Conservation (phyloP, 148 eudicot species). For the Chenopodium album region DNA sequence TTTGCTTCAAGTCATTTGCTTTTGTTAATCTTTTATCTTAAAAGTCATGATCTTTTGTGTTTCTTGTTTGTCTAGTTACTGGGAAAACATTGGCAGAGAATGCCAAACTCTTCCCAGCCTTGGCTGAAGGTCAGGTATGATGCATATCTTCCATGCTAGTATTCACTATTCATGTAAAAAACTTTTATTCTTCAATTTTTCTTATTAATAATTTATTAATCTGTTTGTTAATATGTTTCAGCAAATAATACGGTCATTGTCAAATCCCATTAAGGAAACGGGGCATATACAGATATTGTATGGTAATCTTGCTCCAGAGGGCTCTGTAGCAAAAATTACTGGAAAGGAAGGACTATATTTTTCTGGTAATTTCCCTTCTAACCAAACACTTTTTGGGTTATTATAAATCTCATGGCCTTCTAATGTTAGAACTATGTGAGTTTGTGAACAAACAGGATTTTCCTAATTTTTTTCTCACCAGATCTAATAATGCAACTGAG, state of each 20-base stretch:
- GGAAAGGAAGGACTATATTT: slow-evolving; percentile 96
- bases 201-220: neutral
- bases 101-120: slow-evolving; percentile 79
- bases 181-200: neutral
- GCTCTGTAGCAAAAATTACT: slow-evolving; percentile 94
- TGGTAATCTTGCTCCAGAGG: slow-evolving; percentile 97
- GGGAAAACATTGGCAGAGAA: slow-evolving; percentile 94
- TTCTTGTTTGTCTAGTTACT: slow-evolving; percentile 53
- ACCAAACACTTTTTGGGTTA: neutral
- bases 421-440: neutral
- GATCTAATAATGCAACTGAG: neutral
- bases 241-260: slow-evolving; percentile 83
- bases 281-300: slow-evolving; percentile 92
- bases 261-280: slow-evolving; percentile 87
- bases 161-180: neutral
- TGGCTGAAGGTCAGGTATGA: slow-evolving; percentile 93
- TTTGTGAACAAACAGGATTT: neutral
- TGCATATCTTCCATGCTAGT: neutral
- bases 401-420: neutral
- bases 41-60: slow-evolving; percentile 8
- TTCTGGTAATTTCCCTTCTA: slow-evolving; percentile 48
- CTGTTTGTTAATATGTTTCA: slow-evolving; percentile 25
- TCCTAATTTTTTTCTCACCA: neutral
- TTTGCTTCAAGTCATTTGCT: neutral
- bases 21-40: neutral